A percentile compares a stretch with the other conserved stretches of the same genome.
phyloP scores from a whole-genome alignment of 164 flowering plant genomes.

The Aristolochia fimbriata region DNA sequence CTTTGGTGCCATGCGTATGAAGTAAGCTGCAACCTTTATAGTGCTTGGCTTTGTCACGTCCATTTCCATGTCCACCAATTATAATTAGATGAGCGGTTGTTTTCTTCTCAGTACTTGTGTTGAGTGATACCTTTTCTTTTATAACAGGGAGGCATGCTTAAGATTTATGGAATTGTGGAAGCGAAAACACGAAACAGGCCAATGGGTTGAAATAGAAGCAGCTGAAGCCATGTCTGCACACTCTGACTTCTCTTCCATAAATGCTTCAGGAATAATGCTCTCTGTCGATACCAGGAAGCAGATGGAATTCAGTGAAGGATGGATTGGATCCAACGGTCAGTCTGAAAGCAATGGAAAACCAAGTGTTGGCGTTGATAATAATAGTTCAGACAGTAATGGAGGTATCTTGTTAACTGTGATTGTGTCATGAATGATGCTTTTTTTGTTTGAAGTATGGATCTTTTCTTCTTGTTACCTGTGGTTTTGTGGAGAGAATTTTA shows the following conservation, averaged over 20 bases:
- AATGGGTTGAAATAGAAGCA: conserved; percentile 87
- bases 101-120: neutral
- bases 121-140: conserved; percentile 11
- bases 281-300: conserved; percentile 26
- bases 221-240: conserved; percentile 46
- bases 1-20: conserved; percentile 87
- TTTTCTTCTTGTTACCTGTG: neutral
- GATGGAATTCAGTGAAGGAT: conserved; percentile 20
- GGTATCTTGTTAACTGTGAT: conserved; percentile 2
- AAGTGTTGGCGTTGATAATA: conserved; percentile 24
- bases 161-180: conserved; percentile 75
- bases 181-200: conserved; percentile 86
- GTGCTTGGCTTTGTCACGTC: neutral
- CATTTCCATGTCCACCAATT: neutral
- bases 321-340: conserved; percentile 1
- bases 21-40: conserved; percentile 31
- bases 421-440: neutral
- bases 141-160: conserved; percentile 75
- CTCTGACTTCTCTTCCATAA: conserved; percentile 40
- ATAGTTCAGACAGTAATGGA: conserved; percentile 3
- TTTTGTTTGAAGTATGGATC: too few relatives aligned
- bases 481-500: too few relatives aligned
- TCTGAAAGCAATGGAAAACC: too few relatives aligned
- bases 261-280: conserved; percentile 49
- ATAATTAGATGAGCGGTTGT: neutral